phyloP scores from a whole-genome alignment of 2,329 filamentous ascomycete genomes.

The Monilinia fructicola region DNA sequence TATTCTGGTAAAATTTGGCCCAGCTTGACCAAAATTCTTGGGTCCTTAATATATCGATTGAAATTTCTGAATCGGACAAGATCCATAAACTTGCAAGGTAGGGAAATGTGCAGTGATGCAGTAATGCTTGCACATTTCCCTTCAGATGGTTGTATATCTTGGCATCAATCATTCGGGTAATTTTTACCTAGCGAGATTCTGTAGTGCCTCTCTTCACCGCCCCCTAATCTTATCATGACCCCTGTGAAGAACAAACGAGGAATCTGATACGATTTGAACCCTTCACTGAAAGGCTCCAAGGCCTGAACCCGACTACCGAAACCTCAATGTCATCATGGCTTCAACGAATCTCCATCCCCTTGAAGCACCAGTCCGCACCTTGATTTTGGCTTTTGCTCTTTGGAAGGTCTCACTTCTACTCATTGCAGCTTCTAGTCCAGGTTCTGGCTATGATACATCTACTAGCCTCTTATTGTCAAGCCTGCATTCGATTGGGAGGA shows the following conservation, averaged over 20 bases:
- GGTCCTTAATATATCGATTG: not conserved
- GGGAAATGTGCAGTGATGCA: constrained; percentile 4
- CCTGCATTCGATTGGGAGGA: constrained; percentile 29
- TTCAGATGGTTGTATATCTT: too few species aligned
- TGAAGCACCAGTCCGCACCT: constrained; percentile 31
- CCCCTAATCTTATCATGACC: constrained; percentile 20
- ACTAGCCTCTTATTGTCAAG: constrained; percentile 52
- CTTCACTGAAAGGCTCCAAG: constrained; percentile 18
- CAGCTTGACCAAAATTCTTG: not conserved
- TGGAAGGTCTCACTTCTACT: constrained; percentile 70
- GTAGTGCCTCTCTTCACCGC: not conserved
- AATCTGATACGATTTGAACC: constrained; percentile 7
- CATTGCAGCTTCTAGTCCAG: constrained; percentile 57
- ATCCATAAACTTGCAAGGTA: constrained; percentile 10
- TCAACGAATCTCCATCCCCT: constrained; percentile 20
- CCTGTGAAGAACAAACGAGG: constrained; percentile 12
- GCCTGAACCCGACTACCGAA: constrained; percentile 19
- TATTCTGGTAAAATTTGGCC: not conserved
- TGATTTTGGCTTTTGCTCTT: constrained; percentile 48
- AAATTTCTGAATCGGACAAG: not conserved
- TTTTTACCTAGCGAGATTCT: not conserved
- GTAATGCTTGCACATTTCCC: too few species aligned
- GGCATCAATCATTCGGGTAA: constrained; percentile 2
- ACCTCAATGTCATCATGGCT: constrained; percentile 16
- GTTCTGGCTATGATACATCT: constrained; percentile 75